Percentiles rank a stretch among this genome's conserved stretches.
phyloP scores from a whole-genome alignment of 2,329 filamentous ascomycete species.

The Calonectria pteridis region DNA sequence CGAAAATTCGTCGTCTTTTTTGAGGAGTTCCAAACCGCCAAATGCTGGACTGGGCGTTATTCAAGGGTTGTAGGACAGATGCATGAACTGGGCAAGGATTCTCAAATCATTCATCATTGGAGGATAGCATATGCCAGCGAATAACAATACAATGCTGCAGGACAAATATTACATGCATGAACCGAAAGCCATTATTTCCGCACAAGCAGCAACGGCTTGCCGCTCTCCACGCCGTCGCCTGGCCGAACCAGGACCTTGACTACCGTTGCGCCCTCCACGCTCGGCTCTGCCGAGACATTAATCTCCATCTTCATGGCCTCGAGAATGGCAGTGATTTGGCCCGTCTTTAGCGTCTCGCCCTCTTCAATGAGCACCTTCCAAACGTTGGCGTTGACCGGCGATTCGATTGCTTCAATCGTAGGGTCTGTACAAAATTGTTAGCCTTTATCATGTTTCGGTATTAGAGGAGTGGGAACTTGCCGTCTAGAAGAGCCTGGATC shows the following conservation, averaged over 20 bases:
- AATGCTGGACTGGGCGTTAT: neutral
- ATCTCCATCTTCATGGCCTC: conserved; percentile 72
- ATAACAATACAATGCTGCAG: neutral
- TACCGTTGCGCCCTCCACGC: conserved; percentile 9
- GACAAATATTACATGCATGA: neutral
- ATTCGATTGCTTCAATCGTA: conserved; percentile 21
- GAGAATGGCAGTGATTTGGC: conserved; percentile 55
- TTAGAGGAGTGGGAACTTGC: neutral
- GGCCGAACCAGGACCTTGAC: conserved; percentile 24
- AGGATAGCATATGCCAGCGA: neutral
- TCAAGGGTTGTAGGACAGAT: neutral
- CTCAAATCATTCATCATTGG: neutral
- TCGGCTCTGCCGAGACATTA: conserved; percentile 26
- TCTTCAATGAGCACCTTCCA: conserved; percentile 64
- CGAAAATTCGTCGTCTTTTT: neutral
- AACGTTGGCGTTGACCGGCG: conserved; percentile 57
- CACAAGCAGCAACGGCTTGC: conserved; percentile 23
- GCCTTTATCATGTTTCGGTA: neutral
- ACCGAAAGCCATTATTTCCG: neutral
- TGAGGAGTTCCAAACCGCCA: neutral
- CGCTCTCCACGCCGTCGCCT: conserved; percentile 24
- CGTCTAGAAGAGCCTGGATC: conserved; percentile 21
- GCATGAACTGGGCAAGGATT: neutral
- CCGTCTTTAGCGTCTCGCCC: conserved; percentile 49
- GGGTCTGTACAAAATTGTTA: conserved; percentile 19